A percentile compares a stretch with the other conserved stretches of the same genome.
Conservation (phyloP, 805 yeast genomes). For the Yueomyces sp. region DNA sequence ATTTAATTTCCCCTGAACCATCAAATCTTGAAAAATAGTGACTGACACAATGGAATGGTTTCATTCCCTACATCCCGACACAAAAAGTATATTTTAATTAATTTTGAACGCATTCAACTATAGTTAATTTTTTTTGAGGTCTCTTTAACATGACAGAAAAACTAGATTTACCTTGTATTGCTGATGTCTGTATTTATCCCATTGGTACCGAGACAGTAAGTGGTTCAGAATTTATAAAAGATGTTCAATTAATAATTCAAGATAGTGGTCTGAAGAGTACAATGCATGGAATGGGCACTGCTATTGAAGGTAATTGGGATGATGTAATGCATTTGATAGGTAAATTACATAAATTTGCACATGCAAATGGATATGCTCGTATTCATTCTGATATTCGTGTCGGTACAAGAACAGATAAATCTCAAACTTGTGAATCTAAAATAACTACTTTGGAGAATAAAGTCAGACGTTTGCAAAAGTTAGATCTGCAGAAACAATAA, state of each 20-base stretch:
- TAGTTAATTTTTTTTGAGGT: too few species aligned
- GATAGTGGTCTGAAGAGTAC: conserved; percentile 50
- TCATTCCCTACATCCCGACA: too few species aligned
- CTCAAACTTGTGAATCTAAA: conserved; percentile 59
- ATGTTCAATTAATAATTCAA: conserved; percentile 49
- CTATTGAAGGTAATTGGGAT: conserved; percentile 82
- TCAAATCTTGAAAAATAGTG: too few species aligned
- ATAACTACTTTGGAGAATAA: conserved; percentile 49
- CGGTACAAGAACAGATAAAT: conserved; percentile 71
- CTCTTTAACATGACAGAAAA: background rate
- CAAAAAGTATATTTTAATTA: too few species aligned
- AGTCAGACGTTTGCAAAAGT: conserved; percentile 9
- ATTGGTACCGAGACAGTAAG: conserved; percentile 72
- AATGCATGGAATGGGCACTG: conserved; percentile 85
- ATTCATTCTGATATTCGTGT: conserved; percentile 78
- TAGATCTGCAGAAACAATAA: too few species aligned
- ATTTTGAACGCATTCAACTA: too few species aligned
- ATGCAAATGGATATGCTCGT: conserved; percentile 57
- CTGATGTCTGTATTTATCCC: conserved; percentile 79
- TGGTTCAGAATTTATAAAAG: conserved; percentile 68
- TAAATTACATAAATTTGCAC: conserved; percentile 57
- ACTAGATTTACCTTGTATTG: conserved; percentile 38
- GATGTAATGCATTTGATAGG: conserved; percentile 75
- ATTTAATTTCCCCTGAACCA: too few species aligned
- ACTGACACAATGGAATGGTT: too few species aligned